Conservation (phyloP, 495 filamentous ascomycete species). For the Penicillium angulare region DNA sequence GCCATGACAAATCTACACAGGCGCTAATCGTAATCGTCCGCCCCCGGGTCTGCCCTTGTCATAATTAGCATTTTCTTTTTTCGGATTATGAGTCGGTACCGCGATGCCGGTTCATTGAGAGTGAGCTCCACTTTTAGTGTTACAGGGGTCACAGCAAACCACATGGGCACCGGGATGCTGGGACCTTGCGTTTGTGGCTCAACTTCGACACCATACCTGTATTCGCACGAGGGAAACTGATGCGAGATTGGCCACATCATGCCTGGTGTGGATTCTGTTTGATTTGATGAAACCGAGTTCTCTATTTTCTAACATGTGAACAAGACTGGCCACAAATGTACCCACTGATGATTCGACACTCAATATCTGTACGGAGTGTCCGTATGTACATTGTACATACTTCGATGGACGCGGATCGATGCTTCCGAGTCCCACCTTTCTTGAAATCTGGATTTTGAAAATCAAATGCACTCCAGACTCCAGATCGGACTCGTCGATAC, state of each 20-base stretch:
- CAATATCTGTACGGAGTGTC: not conserved
- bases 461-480: not conserved
- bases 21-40: constrained; percentile 1
- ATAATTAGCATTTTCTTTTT: constrained; percentile 5
- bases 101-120: not conserved
- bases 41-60: not conserved
- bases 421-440: not conserved
- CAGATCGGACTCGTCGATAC: not conserved
- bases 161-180: constrained; percentile 4
- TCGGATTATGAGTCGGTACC: constrained; percentile 8
- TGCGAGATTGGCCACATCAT: not conserved
- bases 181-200: constrained; percentile 2
- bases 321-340: not conserved
- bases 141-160: constrained; percentile 5
- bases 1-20: constrained; percentile 5
- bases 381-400: not conserved
- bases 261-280: not conserved
- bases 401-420: not conserved
- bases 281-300: not conserved
- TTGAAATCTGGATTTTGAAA: not conserved
- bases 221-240: not conserved
- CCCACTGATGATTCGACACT: not conserved
- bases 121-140: constrained; percentile 6
- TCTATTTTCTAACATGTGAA: not conserved
- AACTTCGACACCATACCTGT: not conserved